phyloP scores from a whole-genome alignment of 1,284 basidiomycete species.

The Tetrapyrgos nigripes region DNA sequence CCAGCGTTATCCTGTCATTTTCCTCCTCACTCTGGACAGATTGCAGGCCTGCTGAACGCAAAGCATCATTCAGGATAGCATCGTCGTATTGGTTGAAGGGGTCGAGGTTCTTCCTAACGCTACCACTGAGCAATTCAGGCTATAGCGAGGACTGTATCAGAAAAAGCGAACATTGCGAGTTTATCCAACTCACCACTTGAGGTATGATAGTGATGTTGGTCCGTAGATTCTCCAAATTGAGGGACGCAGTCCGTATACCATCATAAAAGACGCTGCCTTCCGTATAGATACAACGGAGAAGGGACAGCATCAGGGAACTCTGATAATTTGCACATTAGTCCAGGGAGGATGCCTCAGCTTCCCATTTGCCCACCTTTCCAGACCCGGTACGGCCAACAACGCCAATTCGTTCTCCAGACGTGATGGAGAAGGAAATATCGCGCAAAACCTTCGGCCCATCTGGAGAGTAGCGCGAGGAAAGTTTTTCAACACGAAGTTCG shows the following conservation, averaged over 20 bases:
- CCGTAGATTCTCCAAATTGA: conserved; percentile 72
- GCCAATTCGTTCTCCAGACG: conserved; percentile 55
- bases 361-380: conserved; percentile 51
- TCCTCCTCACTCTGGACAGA: conserved; percentile 50
- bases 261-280: conserved; percentile 64
- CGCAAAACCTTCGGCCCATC: conserved; percentile 51
- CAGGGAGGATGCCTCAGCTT: conserved; percentile 46
- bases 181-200: conserved; percentile 45
- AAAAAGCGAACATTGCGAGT: neutral
- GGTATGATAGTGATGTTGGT: conserved; percentile 70
- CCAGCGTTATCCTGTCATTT: conserved; percentile 58
- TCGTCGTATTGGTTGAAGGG: conserved; percentile 82
- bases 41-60: conserved; percentile 62
- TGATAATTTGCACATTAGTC: conserved; percentile 42
- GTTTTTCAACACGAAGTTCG: conserved; percentile 56
- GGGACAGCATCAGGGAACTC: conserved; percentile 56
- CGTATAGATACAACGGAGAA: conserved; percentile 65
- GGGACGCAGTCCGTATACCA: conserved; percentile 44
- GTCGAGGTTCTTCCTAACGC: conserved; percentile 65
- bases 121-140: conserved; percentile 72
- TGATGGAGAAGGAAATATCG: conserved; percentile 49
- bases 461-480: conserved; percentile 52
- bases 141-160: conserved; percentile 24
- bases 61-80: conserved; percentile 57
- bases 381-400: conserved; percentile 69